A percentile compares a stretch with the other conserved stretches of the same genome.
Conservation (phyloP, 2,329 filamentous ascomycete species). For the Myriosclerotinia scirpicola region DNA sequence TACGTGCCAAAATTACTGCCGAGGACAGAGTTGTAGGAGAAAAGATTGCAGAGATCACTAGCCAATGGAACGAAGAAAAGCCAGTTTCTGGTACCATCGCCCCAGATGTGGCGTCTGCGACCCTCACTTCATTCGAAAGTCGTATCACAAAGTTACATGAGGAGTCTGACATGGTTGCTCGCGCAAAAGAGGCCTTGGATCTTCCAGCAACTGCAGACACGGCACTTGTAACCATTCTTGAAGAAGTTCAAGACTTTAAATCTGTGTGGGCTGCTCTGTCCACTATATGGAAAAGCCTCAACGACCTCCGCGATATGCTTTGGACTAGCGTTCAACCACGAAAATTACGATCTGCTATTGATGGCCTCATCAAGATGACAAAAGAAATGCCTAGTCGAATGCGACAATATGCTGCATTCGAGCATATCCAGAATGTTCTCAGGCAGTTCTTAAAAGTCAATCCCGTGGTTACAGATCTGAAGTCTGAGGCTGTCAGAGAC, state of each 20-base stretch:
- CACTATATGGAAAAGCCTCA: conserved; percentile 94
- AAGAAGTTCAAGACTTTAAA: conserved; percentile 98
- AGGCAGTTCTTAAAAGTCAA: conserved; percentile 91
- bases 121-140: conserved; percentile 77
- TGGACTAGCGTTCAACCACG: conserved; percentile 96
- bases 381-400: conserved; percentile 99
- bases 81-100: conserved; percentile 93
- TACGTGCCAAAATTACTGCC: conserved; percentile 90
- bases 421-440: conserved; percentile 91
- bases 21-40: conserved; percentile 90
- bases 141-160: conserved; percentile 82
- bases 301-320: conserved; percentile 85
- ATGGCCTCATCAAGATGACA: conserved; percentile 93
- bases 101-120: conserved; percentile 82
- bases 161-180: conserved; percentile 90
- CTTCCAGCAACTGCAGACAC: conserved; percentile 78
- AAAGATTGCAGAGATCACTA: conserved; percentile 81
- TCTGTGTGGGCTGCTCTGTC: conserved; percentile 96
- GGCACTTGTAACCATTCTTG: conserved; percentile 79
- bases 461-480: conserved; percentile 80
- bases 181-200: conserved; percentile 94
- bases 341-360: conserved; percentile 85
- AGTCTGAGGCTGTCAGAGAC: conserved; percentile 94
- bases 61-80: conserved; percentile 94
- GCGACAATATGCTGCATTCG: conserved; percentile 99